Percentiles rank a stretch among this genome's conserved stretches.
phyloP scores from a whole-genome alignment of 768 basidiomycete species.

The Serpula lacrymans region DNA sequence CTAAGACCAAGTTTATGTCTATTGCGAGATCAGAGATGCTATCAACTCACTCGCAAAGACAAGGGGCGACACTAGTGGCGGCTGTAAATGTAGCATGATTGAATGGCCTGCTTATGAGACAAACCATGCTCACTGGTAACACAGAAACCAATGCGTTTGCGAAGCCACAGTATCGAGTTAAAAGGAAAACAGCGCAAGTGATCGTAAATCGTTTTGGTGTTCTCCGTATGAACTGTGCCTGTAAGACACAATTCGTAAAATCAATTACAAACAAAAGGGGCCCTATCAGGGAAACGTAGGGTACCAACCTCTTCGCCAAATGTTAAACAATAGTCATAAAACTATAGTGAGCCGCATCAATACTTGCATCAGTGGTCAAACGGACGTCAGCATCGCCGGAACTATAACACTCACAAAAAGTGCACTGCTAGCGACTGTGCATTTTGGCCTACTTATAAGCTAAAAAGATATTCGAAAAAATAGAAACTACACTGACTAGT shows the following conservation, averaged over 20 bases:
- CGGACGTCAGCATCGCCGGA: too few species aligned
- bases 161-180: too few species aligned
- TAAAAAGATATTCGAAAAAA: not conserved
- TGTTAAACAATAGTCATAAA: conserved; percentile 7
- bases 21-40: not conserved
- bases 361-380: too few species aligned
- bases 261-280: too few species aligned
- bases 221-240: too few species aligned
- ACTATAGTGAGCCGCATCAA: not conserved
- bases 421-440: conserved; percentile 5
- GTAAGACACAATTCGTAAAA: too few species aligned
- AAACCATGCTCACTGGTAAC: conserved; percentile 8
- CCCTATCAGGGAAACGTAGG: too few species aligned
- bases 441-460: conserved; percentile 1
- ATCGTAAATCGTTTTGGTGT: too few species aligned
- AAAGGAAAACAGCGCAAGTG: too few species aligned
- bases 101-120: not conserved
- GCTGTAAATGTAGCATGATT: not conserved
- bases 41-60: not conserved
- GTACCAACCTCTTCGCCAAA: conserved; percentile 11
- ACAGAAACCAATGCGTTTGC: conserved; percentile 10
- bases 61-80: not conserved
- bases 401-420: conserved; percentile 10
- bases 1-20: conserved; percentile 2
- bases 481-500: too few species aligned